phyloP scores from a whole-genome alignment of 1,139 yeast genomes.

The Sugiyamaella castrensis region DNA sequence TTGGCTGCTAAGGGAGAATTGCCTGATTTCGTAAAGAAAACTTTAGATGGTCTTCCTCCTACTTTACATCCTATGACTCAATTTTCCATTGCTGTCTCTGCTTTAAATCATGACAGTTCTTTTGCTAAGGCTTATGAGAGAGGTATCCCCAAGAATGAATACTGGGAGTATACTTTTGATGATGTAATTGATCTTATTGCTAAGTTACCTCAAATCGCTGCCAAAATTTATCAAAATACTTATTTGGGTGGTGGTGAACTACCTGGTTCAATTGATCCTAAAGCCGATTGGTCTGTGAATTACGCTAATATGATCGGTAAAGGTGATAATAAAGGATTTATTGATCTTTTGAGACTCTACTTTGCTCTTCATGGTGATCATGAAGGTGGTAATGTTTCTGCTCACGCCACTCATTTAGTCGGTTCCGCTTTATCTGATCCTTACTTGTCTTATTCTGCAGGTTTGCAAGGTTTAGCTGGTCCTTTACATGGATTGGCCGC shows the following conservation, averaged over 20 bases:
- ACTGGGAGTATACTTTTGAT: conserved; percentile 92
- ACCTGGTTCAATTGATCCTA: conserved; percentile 61
- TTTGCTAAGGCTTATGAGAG: conserved; percentile 89
- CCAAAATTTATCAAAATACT: conserved; percentile 88
- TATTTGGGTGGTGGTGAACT: conserved; percentile 79
- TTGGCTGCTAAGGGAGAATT: conserved; percentile 78
- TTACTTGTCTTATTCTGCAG: conserved; percentile 88
- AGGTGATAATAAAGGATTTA: conserved; percentile 75
- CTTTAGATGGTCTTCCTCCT: conserved; percentile 78
- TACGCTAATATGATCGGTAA: conserved; percentile 81
- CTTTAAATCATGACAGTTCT: conserved; percentile 84
- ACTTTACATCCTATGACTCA: conserved; percentile 98
- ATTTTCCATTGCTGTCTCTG: conserved; percentile 87
- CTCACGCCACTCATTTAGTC: conserved; percentile 95
- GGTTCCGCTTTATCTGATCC: conserved; percentile 96
- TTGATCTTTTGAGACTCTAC: conserved; percentile 89
- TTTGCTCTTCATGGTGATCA: conserved; percentile 95
- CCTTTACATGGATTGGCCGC: conserved; percentile 98
- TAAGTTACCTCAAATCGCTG: conserved; percentile 88
- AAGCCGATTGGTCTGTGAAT: conserved; percentile 89
- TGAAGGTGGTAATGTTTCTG: conserved; percentile 98
- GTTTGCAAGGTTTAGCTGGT: conserved; percentile 96
- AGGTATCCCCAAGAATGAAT: conserved; percentile 82
- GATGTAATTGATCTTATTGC: conserved; percentile 88
- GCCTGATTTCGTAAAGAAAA: conserved; percentile 81